Evolutionary conservation across 176 grass and related monocot species (phyloP), one percentile per base, ranked within the genome.

Genomic region (Musa troglodytarum): DNA sequence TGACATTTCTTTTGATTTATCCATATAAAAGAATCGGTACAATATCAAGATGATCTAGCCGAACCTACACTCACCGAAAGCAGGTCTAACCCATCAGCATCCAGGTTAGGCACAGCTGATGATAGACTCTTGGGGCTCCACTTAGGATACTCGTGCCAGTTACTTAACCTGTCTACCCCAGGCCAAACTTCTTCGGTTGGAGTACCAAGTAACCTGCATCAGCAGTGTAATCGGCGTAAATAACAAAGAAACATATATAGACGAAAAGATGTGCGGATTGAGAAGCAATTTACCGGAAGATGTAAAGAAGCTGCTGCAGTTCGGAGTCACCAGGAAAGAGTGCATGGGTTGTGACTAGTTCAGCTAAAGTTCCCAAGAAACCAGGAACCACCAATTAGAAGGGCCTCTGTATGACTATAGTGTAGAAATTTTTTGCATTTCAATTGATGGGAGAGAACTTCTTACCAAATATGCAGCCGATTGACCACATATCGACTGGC

Each of bases 391-490:
- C 55, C 55, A 58, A 58, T 58, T 12, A 17, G 17, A 17, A 58
- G 17, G 55, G 11, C 17, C 17, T 58, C 55, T 43, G 34, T 6
- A 34, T 34, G 4, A 43, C 34, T 43, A 43, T 43, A 0, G 4
- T 43, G 34, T 43, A 43, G 34, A 43, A 43, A 43, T 43, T 6
- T 4, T 43, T 43, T 43, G 34, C 34, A 43, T 43, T 58, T 12
- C 55, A 58, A 58, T 15, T 9, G 55, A 43, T 43, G 34, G 56
- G n/a, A 11, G 16, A 67, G 23, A 7, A 12, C 20, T 15, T 23
- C 63, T 2, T 90, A 96, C 93, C 93, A 53, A 96, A 96, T 65
- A 96, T 92, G 74, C 93, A 96, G 51, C 93, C 93, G 10, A 96
- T 83, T 11, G 93, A 96, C 93, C 93, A 96, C 34, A 96, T 92